These are phyloP conservation scores for Punica granatum DNA, from an alignment of 345 rosid genomes.

Conservation along the genomic window DNA sequence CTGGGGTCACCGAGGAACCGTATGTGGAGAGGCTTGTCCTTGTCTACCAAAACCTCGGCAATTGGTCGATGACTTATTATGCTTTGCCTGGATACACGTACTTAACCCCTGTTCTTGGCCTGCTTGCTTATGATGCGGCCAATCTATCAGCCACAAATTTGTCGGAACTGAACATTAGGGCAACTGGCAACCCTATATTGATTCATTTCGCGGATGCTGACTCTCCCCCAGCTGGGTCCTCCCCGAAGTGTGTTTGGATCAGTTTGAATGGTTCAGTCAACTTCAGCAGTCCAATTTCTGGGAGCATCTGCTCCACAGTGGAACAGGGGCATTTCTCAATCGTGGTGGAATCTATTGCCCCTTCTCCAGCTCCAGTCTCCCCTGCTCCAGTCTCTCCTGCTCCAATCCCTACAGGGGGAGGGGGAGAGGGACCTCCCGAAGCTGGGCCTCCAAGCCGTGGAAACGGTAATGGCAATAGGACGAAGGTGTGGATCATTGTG, in stretches of 20 bases:
- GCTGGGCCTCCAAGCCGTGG: slow-evolving; percentile 2
- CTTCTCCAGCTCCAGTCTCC: slow-evolving; percentile 32
- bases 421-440: neutral
- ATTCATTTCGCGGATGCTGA: slow-evolving; percentile 51
- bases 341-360: slow-evolving; percentile 53
- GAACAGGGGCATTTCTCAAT: slow-evolving; percentile 84
- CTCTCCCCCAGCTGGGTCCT: slow-evolving; percentile 45
- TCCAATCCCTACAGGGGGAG: slow-evolving; percentile 10
- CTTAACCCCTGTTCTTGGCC: slow-evolving; percentile 74
- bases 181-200: slow-evolving; percentile 40
- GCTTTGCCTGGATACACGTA: slow-evolving; percentile 43
- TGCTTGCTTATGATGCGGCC: slow-evolving; percentile 70
- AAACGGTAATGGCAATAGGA: slow-evolving; percentile 14
- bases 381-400: slow-evolving; percentile 11
- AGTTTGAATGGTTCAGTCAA: slow-evolving; percentile 47
- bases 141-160: slow-evolving; percentile 57
- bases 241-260: slow-evolving; percentile 61
- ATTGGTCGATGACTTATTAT: slow-evolving; percentile 63
- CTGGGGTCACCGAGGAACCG: slow-evolving; percentile 36
- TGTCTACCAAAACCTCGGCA: slow-evolving; percentile 84
- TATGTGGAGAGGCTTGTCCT: slow-evolving; percentile 79
- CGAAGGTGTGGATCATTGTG: slow-evolving; percentile 50
- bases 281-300: slow-evolving; percentile 45
- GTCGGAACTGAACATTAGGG: slow-evolving; percentile 33
- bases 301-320: slow-evolving; percentile 44